A percentile compares a stretch with the other conserved stretches of the same genome.
Evolutionary conservation across 768 basidiomycete species (phyloP).

Genomic region (Tulasnella sp.): DNA sequence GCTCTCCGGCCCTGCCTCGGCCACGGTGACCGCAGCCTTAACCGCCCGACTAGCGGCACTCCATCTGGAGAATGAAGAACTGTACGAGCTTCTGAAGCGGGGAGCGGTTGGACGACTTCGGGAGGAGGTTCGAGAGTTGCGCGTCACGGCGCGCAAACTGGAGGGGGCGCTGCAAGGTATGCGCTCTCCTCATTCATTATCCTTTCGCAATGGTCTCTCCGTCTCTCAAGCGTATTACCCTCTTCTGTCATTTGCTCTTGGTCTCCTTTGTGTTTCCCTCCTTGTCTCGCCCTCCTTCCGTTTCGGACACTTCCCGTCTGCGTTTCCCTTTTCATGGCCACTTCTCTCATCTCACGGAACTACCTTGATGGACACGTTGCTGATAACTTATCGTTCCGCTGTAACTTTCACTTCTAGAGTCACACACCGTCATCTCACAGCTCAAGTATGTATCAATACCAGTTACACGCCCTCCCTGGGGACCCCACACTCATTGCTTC

Average conservation of each 20-base stretch:
- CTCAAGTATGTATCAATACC: constrained; percentile 48
- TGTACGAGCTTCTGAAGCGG: constrained; percentile 45
- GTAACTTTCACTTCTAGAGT: constrained; percentile 39
- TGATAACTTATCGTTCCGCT: background rate
- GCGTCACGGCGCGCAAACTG: constrained; percentile 53
- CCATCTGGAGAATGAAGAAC: constrained; percentile 80
- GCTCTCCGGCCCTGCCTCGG: constrained; percentile 31
- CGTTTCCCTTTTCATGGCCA: background rate
- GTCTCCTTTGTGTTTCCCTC: background rate
- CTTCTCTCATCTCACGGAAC: background rate
- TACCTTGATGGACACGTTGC: constrained; percentile 1
- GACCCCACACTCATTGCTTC: constrained; percentile 8
- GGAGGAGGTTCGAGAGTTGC: constrained; percentile 36
- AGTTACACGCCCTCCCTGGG: background rate
- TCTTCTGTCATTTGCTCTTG: background rate
- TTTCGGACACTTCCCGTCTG: background rate
- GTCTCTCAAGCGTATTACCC: background rate
- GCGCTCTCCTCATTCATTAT: background rate
- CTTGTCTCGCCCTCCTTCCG: constrained; percentile 10
- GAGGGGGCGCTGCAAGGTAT: constrained; percentile 69
- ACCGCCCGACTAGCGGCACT: constrained; percentile 59
- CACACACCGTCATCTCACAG: constrained; percentile 55
- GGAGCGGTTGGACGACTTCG: constrained; percentile 8
- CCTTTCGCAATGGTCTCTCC: constrained; percentile 13
- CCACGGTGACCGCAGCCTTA: constrained; percentile 53